phyloP scores from a whole-genome alignment of 2,329 filamentous ascomycete genomes.

The Capronia epimyces region DNA sequence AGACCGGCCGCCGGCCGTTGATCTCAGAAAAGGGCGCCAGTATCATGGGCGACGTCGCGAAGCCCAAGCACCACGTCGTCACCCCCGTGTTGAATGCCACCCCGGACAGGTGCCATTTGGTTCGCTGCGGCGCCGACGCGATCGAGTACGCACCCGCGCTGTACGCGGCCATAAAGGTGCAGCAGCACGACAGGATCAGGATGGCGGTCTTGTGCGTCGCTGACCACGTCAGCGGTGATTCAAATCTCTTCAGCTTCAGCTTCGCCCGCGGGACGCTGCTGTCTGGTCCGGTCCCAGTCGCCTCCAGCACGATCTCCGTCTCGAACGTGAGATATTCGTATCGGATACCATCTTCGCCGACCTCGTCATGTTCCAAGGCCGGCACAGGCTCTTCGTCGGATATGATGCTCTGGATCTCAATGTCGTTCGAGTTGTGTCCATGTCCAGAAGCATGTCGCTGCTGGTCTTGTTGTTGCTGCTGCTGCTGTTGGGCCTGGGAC shows the following conservation, averaged over 20 bases:
- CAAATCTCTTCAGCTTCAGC: constrained; percentile 62
- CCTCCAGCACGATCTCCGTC: constrained; percentile 50
- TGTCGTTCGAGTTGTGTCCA: constrained; percentile 1
- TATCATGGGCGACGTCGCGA: constrained; percentile 78
- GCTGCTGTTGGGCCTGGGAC: not conserved
- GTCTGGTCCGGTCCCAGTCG: constrained; percentile 23
- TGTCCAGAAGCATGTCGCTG: no score
- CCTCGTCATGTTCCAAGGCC: constrained; percentile 10
- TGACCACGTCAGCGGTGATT: constrained; percentile 70
- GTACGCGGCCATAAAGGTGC: constrained; percentile 73
- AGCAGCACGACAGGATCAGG: constrained; percentile 67
- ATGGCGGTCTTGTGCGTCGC: constrained; percentile 62
- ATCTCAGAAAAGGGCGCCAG: constrained; percentile 84
- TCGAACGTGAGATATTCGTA: constrained; percentile 60
- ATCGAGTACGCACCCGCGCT: constrained; percentile 75
- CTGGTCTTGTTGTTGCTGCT: not conserved
- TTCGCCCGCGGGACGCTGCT: constrained; percentile 30
- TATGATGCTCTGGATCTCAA: constrained; percentile 12
- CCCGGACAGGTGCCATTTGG: constrained; percentile 59
- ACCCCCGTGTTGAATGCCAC: constrained; percentile 66
- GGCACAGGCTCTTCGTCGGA: constrained; percentile 15
- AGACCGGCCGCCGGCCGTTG: constrained; percentile 78
- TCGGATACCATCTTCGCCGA: constrained; percentile 37
- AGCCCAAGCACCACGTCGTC: constrained; percentile 75
- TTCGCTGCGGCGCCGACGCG: constrained; percentile 58